These are phyloP conservation scores for Pichia phayaonensis DNA, from an alignment of 805 yeast genomes.

Conservation along the genomic window DNA sequence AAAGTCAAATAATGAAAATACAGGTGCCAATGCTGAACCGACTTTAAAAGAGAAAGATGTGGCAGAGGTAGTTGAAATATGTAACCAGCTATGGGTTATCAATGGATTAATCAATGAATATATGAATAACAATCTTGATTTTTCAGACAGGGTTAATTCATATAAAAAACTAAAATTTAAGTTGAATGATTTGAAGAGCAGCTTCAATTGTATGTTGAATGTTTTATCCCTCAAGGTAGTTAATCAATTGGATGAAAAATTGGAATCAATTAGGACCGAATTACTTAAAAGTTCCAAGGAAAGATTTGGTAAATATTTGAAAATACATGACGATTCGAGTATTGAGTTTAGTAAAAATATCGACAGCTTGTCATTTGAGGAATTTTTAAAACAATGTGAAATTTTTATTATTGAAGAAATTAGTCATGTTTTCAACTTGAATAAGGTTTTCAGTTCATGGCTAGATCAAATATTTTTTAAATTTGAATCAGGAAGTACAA, in stretches of 20 bases:
- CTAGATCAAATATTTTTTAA: background rate
- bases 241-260: slow-evolving; percentile 11
- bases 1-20: background rate
- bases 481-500: background rate
- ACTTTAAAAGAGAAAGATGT: slow-evolving; percentile 8
- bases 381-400: too few relatives aligned
- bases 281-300: slow-evolving; percentile 8
- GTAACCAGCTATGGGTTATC: slow-evolving; percentile 27
- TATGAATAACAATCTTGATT: slow-evolving; percentile 4
- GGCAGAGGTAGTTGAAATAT: slow-evolving; percentile 22
- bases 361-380: background rate
- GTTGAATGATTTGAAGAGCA: slow-evolving; percentile 8
- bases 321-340: slow-evolving; percentile 8
- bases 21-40: background rate
- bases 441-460: background rate
- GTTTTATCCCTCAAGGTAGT: slow-evolving; percentile 10
- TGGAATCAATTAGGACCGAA: slow-evolving; percentile 4
- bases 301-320: slow-evolving; percentile 10
- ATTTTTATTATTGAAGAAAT: background rate
- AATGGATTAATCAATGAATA: slow-evolving; percentile 25
- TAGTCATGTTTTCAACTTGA: background rate
- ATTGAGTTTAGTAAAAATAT: slow-evolving; percentile 5
- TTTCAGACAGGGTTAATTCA: slow-evolving; percentile 11
- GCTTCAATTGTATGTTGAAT: too few relatives aligned
- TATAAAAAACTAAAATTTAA: slow-evolving; percentile 15